phyloP scores from a whole-genome alignment of 1,284 basidiomycete species.

The Ganoderma sp. region DNA sequence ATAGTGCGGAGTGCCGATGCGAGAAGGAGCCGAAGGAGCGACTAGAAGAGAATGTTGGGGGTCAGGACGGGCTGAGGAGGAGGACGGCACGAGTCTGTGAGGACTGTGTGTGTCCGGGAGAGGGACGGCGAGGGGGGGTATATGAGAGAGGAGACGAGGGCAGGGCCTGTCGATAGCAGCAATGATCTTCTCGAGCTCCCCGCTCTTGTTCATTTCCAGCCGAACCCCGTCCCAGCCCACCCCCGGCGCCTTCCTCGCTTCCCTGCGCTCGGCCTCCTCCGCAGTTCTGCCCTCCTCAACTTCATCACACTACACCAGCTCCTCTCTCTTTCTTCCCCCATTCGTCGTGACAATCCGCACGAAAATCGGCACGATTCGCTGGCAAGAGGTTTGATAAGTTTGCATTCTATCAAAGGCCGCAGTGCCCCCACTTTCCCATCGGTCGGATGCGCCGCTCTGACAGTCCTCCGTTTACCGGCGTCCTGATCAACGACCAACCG shows the following conservation, averaged over 20 bases:
- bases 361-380: background rate
- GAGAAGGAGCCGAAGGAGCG: conserved; percentile 33
- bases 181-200: conserved; percentile 14
- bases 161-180: conserved; percentile 9
- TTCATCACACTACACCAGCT: background rate
- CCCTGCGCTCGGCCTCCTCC: background rate
- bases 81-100: conserved; percentile 8
- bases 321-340: background rate
- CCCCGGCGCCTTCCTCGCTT: background rate
- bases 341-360: background rate
- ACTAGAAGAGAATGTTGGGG: conserved; percentile 31
- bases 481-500: background rate
- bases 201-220: conserved; percentile 7
- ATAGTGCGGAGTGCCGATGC: conserved; percentile 31
- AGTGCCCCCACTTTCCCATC: background rate
- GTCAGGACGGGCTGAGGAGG: conserved; percentile 24
- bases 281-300: background rate
- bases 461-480: background rate
- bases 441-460: background rate
- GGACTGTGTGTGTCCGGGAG: conserved; percentile 11
- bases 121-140: conserved; percentile 2
- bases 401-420: background rate
- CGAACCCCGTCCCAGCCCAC: conserved; percentile 2
- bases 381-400: background rate
- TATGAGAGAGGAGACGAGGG: background rate